Evolutionary conservation across 345 rosid genomes (phyloP), one percentile per base, ranked within the genome.

Genomic region (Theobroma cacao): DNA sequence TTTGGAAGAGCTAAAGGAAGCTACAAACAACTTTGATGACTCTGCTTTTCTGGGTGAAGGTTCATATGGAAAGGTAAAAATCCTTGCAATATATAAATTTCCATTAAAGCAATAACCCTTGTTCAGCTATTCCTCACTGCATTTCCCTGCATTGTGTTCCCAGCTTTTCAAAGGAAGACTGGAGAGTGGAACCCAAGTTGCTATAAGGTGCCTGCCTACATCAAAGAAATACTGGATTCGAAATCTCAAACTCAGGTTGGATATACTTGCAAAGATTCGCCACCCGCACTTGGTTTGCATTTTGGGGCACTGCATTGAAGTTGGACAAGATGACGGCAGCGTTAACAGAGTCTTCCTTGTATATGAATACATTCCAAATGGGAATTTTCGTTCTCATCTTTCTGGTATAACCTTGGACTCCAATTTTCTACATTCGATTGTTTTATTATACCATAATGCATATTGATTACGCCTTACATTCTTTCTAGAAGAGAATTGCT

Each of bases 161-260:
- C 93, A 95, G 99, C 88, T 95, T 74, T 89, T 90, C 79, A 93
- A 82, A 80, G 99, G 98, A 80, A 92, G 87, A 83, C 41, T 95
- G 77, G 96, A 89, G 80, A 92, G 84, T 82, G 99, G 98, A 73
- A 88, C 87, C 79, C 78, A 77, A 78, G 87, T 93, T 66, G 91
- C 94, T 22, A 83, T 95, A 78, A 84, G 97, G 66, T 89, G 88
- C 66, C 73, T 92, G 70, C 72, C 86, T 73, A 87, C 88, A 64
- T 75, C 84, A 79, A 95, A 85, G 80, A 95, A 88, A 84, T 88
- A 87, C 72, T 89, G 93, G 9, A 87, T 87, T 81, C 92, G 90
- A 73, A 93, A 86, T 76, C 91, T 95, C 52, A 90, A 85, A 83
- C 82, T 83, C 75, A 91, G 90, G 77, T 68, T 95, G 52, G 98